Evolutionary conservation across 176 grass and related monocot species (phyloP).

Genomic region (Ananas comosus): DNA sequence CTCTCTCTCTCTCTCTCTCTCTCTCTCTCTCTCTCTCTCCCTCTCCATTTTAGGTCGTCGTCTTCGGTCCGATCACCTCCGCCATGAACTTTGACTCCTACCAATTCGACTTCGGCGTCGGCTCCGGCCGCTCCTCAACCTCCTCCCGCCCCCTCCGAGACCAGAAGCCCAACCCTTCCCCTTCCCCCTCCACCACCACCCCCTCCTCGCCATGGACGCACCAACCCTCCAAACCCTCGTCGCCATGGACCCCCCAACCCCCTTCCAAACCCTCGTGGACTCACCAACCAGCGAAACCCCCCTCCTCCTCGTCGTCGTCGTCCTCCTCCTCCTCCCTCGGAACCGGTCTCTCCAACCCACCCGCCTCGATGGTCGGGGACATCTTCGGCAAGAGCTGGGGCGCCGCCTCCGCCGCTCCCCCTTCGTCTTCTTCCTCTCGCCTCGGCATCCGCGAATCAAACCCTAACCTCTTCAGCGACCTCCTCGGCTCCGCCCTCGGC

Average conservation of each 20-base stretch:
- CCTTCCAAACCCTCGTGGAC: slow-evolving; percentile 48
- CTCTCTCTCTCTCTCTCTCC: background rate
- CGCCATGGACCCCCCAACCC: slow-evolving; percentile 43
- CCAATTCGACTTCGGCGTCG: slow-evolving; percentile 84
- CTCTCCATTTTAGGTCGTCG: no score
- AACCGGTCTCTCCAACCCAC: slow-evolving; percentile 24
- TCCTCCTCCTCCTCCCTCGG: slow-evolving; percentile 15
- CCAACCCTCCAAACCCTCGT: slow-evolving; percentile 27
- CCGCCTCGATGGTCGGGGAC: slow-evolving; percentile 88
- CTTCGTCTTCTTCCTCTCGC: slow-evolving; percentile 25
- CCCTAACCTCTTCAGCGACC: slow-evolving; percentile 84
- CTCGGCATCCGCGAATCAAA: slow-evolving; percentile 58
- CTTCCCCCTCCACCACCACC: slow-evolving; percentile 20
- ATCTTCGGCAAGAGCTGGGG: slow-evolving; percentile 88
- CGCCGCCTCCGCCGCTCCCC: slow-evolving; percentile 42
- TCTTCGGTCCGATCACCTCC: slow-evolving; percentile 10
- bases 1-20: slow-evolving; percentile 5
- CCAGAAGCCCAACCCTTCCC: slow-evolving; percentile 29
- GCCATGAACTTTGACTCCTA: slow-evolving; percentile 79
- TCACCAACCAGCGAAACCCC: slow-evolving; percentile 42
- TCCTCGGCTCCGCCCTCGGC: slow-evolving; percentile 70
- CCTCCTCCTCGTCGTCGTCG: slow-evolving; percentile 17
- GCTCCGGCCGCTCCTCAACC: slow-evolving; percentile 43
- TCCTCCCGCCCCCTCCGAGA: slow-evolving; percentile 56
- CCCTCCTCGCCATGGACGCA: slow-evolving; percentile 31